Evolutionary conservation across 1,284 basidiomycete genomes (phyloP).

Genomic region (Ustilago esculenta): DNA sequence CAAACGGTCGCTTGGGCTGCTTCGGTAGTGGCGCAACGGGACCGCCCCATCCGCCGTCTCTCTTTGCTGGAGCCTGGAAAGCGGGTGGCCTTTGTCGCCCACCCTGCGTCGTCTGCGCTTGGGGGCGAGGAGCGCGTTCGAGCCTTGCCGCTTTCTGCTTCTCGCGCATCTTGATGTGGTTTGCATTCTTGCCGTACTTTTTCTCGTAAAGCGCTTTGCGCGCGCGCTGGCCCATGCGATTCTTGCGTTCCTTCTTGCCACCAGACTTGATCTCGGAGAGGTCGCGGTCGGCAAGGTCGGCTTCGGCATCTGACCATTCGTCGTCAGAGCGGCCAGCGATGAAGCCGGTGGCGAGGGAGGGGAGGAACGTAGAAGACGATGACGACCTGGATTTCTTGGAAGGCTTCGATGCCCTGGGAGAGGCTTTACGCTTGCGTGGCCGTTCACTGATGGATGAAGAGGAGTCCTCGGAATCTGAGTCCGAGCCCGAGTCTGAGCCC

Average conservation of each 20-base stretch:
- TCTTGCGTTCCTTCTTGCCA: conserved; percentile 73
- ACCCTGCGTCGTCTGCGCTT: background rate
- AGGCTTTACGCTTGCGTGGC: conserved; percentile 19
- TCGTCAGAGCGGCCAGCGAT: conserved; percentile 77
- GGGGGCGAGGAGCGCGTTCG: background rate
- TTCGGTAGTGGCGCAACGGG: conserved; percentile 29
- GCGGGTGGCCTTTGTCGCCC: conserved; percentile 29
- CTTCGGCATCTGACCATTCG: conserved; percentile 77
- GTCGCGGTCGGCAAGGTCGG: conserved; percentile 71
- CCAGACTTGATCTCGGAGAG: conserved; percentile 68
- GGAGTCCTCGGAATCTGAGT: conserved; percentile 42
- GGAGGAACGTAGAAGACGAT: conserved; percentile 80
- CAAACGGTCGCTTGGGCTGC: conserved; percentile 16
- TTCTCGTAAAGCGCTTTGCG: conserved; percentile 97
- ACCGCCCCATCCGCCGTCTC: conserved; percentile 40
- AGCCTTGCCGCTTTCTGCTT: conserved; percentile 24
- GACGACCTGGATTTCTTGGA: conserved; percentile 5
- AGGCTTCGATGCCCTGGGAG: conserved; percentile 10
- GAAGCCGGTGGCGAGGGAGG: conserved; percentile 86
- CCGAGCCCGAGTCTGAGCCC: conserved; percentile 48
- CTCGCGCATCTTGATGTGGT: conserved; percentile 74
- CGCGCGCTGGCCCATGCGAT: conserved; percentile 88
- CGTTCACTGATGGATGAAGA: conserved; percentile 1
- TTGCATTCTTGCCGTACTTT: conserved; percentile 88
- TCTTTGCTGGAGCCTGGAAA: conserved; percentile 31